Evolutionary conservation across 2,329 filamentous ascomycete species (phyloP).

Genomic region (Metarhizium album): DNA sequence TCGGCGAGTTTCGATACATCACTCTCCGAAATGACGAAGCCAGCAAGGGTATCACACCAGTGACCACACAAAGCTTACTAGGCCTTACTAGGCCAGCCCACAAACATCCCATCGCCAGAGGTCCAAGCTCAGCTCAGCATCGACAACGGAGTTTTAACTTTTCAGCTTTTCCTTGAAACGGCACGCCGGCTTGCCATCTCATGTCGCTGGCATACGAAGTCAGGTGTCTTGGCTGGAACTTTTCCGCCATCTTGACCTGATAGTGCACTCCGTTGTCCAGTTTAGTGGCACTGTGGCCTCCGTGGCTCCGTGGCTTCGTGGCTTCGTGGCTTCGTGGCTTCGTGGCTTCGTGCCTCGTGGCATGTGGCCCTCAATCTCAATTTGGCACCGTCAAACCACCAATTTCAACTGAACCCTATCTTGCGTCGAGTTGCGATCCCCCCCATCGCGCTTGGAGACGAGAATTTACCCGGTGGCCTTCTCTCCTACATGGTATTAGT

Average conservation of each 20-base stretch:
- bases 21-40: background rate
- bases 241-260: background rate
- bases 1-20: conserved; percentile 3
- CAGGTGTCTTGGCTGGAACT: background rate
- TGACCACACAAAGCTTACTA: background rate
- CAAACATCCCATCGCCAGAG: background rate
- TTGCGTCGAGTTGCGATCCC: background rate
- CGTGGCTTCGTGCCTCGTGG: background rate
- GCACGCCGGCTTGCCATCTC: background rate
- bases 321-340: background rate
- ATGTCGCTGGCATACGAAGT: background rate
- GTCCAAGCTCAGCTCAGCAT: background rate
- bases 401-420: background rate
- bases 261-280: background rate
- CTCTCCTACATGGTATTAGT: background rate
- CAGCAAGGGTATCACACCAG: background rate
- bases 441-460: background rate
- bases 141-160: background rate
- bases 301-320: too few species aligned
- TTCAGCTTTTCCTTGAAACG: background rate
- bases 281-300: too few species aligned
- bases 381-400: background rate
- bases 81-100: background rate
- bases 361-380: background rate
- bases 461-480: background rate